Percentiles rank a stretch among this genome's conserved stretches.
Evolutionary conservation across 495 filamentous ascomycete species (phyloP).

Genomic region (Penicillium crystallinum): DNA sequence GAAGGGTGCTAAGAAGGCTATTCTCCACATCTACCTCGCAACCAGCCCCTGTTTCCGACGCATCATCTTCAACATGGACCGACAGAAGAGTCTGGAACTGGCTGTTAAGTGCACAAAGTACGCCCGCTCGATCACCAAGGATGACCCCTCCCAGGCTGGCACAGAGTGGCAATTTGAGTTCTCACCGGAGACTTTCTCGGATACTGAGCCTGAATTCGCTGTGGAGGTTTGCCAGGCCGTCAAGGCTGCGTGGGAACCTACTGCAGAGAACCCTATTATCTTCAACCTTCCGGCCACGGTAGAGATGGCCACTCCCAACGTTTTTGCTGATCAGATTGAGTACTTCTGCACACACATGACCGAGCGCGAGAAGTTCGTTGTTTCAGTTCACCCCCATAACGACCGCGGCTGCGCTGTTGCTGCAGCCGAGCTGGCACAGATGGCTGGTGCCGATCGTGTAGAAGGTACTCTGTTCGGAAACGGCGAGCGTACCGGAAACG

Average conservation of each 20-base stretch:
- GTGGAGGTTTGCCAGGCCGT: conserved; percentile 87
- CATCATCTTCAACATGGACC: conserved; percentile 82
- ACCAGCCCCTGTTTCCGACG: conserved; percentile 89
- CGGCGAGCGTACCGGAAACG: conserved; percentile 93
- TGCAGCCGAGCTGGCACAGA: conserved; percentile 88
- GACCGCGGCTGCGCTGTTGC: conserved; percentile 87
- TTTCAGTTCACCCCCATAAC: conserved; percentile 89
- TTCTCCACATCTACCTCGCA: conserved; percentile 93
- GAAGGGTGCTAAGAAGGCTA: conserved; percentile 88
- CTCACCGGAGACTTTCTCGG: conserved; percentile 94
- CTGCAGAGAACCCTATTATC: conserved; percentile 78
- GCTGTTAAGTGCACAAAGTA: conserved; percentile 84
- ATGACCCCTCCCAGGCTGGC: conserved; percentile 64
- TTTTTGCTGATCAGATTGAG: conserved; percentile 96
- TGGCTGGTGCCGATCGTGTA: conserved; percentile 94
- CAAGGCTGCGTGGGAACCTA: conserved; percentile 90
- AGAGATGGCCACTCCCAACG: conserved; percentile 91
- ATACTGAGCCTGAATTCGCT: conserved; percentile 78
- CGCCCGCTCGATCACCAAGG: conserved; percentile 89
- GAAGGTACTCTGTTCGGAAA: conserved; percentile 96
- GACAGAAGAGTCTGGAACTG: conserved; percentile 74
- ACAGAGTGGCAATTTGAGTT: conserved; percentile 97
- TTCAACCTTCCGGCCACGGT: conserved; percentile 98
- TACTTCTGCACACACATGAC: conserved; percentile 83
- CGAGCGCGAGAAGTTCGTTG: conserved; percentile 74